These are phyloP conservation scores for Aegilops longissima DNA, from an alignment of 176 grass and related monocot species.

Conservation along the genomic window DNA sequence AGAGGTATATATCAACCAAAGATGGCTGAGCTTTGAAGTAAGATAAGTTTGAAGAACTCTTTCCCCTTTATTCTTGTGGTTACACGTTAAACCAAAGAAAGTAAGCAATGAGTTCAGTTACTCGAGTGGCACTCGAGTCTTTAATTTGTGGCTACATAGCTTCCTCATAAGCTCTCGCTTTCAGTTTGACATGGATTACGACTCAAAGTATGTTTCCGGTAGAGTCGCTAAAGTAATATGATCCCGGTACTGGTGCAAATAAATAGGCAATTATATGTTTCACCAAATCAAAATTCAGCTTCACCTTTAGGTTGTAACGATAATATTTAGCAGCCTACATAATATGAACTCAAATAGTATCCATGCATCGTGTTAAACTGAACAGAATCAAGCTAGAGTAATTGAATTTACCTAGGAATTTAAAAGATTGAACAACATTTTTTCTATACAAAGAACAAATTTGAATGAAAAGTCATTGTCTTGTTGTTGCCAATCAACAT, in stretches of 20 bases:
- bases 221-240: not conserved
- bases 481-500: too few relatives aligned
- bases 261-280: not conserved
- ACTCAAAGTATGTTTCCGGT: not conserved
- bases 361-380: too few relatives aligned
- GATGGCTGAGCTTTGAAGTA: not conserved
- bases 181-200: not conserved
- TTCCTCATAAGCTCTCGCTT: not conserved
- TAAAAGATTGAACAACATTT: too few relatives aligned
- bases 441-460: too few relatives aligned
- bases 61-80: not conserved
- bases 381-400: too few relatives aligned
- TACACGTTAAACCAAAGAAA: not conserved
- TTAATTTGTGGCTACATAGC: not conserved
- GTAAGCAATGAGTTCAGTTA: not conserved
- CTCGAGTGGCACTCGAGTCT: not conserved
- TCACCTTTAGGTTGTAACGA: too few relatives aligned
- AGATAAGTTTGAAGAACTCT: not conserved
- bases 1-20: not conserved
- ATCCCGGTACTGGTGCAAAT: not conserved
- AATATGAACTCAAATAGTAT: too few relatives aligned
- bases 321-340: too few relatives aligned
- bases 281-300: too few relatives aligned
- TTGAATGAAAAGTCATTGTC: too few relatives aligned
- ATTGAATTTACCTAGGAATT: too few relatives aligned